Percentiles rank a stretch among this genome's conserved stretches.
Evolutionary conservation across 495 filamentous ascomycete genomes (phyloP).

Genomic region (Letharia columbiana): DNA sequence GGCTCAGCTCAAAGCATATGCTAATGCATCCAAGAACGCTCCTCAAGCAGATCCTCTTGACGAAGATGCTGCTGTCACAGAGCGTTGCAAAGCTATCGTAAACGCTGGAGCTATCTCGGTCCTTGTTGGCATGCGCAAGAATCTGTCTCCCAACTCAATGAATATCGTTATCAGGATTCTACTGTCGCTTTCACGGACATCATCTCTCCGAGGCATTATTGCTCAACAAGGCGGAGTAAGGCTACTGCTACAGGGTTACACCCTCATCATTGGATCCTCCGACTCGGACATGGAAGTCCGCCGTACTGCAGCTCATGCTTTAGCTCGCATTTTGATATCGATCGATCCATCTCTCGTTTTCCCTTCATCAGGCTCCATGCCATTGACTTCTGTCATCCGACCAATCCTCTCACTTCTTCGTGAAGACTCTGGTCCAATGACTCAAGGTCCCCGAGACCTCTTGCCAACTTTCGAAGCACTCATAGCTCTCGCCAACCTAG

Average conservation of each 20-base stretch:
- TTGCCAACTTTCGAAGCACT: conserved; percentile 83
- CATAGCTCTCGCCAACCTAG: conserved; percentile 88
- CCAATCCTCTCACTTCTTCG: conserved; percentile 66
- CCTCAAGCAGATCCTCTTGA: conserved; percentile 57
- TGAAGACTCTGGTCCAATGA: conserved; percentile 31
- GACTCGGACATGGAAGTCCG: conserved; percentile 38
- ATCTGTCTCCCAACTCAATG: conserved; percentile 54
- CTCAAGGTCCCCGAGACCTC: conserved; percentile 64
- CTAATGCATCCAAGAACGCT: conserved; percentile 63
- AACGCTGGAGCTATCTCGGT: conserved; percentile 65
- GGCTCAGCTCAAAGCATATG: conserved; percentile 82
- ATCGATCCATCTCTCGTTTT: conserved; percentile 83
- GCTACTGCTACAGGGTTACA: conserved; percentile 61
- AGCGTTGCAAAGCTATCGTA: conserved; percentile 66
- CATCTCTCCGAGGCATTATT: conserved; percentile 63
- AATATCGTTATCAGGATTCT: conserved; percentile 66
- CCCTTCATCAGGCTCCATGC: conserved; percentile 60
- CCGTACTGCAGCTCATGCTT: conserved; percentile 65
- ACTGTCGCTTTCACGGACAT: conserved; percentile 60
- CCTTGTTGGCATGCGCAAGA: conserved; percentile 61
- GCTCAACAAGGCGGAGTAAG: conserved; percentile 89
- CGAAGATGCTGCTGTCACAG: conserved; percentile 62
- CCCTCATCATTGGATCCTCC: conserved; percentile 44
- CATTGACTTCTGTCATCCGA: conserved; percentile 66
- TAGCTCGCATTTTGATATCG: conserved; percentile 87